Percentiles rank a stretch among this genome's conserved stretches.
Conservation (phyloP, 257 asterid genomes). For the Nicotiana undulata region DNA sequence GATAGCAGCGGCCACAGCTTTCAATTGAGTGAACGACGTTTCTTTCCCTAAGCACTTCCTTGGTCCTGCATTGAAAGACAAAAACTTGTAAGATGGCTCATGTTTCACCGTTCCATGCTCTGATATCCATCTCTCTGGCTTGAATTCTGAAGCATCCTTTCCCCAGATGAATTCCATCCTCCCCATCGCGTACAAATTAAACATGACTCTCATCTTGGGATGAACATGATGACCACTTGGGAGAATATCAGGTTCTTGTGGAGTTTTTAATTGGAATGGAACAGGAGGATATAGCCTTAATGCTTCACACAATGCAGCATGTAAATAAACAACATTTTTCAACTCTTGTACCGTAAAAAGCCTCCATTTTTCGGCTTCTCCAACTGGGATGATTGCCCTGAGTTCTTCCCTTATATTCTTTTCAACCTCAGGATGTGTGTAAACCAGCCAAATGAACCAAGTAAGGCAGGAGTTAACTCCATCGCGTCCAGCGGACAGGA, state of each 20-base stretch:
- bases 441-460: background rate
- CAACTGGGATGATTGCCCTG: background rate
- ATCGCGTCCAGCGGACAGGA: background rate
- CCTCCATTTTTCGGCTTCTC: background rate
- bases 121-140: conserved; percentile 56
- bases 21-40: background rate
- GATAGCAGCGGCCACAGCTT: background rate
- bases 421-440: background rate
- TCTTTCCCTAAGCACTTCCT: conserved; percentile 52
- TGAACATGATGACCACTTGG: conserved; percentile 48
- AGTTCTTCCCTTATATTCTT: background rate
- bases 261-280: conserved; percentile 45
- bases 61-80: conserved; percentile 56
- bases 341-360: background rate
- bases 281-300: conserved; percentile 57
- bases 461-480: background rate
- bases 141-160: conserved; percentile 38
- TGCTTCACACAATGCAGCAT: conserved; percentile 37
- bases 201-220: conserved; percentile 34
- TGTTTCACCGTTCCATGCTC: conserved; percentile 27
- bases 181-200: conserved; percentile 49
- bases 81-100: conserved; percentile 51
- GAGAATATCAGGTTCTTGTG: conserved; percentile 25
- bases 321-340: background rate
- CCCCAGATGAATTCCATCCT: conserved; percentile 53